A percentile compares a stretch with the other conserved stretches of the same genome.
These are phyloP conservation scores for Arthrobotrys sphaeroides DNA, from an alignment of 2,329 filamentous ascomycete genomes.

Conservation along the genomic window DNA sequence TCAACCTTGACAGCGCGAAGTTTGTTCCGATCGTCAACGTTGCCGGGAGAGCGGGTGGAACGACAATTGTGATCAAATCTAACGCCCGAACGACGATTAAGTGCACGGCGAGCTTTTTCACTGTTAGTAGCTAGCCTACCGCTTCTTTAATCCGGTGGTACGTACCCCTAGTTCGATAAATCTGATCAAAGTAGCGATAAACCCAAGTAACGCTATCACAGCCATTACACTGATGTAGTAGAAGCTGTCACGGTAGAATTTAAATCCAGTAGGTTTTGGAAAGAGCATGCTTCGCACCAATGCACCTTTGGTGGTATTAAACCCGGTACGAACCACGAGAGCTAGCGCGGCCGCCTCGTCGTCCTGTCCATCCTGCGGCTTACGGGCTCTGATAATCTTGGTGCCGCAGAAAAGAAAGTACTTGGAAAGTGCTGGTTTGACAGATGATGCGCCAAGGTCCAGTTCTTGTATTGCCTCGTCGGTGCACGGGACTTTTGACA, in stretches of 20 bases:
- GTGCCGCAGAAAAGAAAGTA: constrained; percentile 96
- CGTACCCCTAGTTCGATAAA: constrained; percentile 79
- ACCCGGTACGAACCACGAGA: constrained; percentile 91
- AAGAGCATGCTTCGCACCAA: constrained; percentile 98
- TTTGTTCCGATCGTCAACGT: constrained; percentile 96
- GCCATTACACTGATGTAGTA: constrained; percentile 98
- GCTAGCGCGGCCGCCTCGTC: constrained; percentile 91
- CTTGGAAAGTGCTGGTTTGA: constrained; percentile 82
- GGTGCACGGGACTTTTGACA: constrained; percentile 86
- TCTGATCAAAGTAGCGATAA: constrained; percentile 89
- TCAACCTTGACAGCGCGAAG: constrained; percentile 87
- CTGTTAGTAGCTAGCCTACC: constrained; percentile 55
- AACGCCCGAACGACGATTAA: constrained; percentile 90
- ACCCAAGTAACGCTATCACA: constrained; percentile 82
- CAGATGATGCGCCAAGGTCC: constrained; percentile 80
- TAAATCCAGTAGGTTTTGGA: constrained; percentile 97
- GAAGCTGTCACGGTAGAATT: constrained; percentile 97
- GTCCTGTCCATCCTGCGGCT: constrained; percentile 84
- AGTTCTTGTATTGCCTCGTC: constrained; percentile 80
- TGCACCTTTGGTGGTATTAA: constrained; percentile 96
- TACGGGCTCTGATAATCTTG: constrained; percentile 88
- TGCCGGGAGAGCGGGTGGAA: constrained; percentile 91
- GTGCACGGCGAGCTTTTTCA: constrained; percentile 76
- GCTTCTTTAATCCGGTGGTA: constrained; percentile 1
- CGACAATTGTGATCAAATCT: constrained; percentile 96